These are phyloP conservation scores for Scenedesmus sp. DNA, from an alignment of 163 green algal species.

Conservation along the genomic window DNA sequence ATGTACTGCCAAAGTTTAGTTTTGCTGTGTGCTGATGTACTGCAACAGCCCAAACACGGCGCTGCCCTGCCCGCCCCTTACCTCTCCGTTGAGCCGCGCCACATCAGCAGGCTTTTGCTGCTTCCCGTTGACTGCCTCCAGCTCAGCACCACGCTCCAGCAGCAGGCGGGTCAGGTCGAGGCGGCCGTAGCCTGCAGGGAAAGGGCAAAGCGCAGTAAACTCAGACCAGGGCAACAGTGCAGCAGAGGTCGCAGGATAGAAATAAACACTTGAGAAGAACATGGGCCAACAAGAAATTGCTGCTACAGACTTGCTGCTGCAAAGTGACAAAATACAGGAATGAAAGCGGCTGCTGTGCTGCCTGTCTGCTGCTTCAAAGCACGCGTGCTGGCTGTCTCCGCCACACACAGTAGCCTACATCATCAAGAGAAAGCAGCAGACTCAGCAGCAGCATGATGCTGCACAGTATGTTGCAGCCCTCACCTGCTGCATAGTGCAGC, in stretches of 20 bases:
- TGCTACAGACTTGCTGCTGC: background rate
- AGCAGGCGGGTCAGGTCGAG: constrained; percentile 74
- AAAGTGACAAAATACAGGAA: background rate
- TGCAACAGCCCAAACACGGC: background rate
- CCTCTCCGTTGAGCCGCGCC: constrained; percentile 78
- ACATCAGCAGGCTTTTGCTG: constrained; percentile 76
- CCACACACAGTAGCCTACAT: too few relatives aligned
- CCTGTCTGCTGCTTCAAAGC: too few relatives aligned
- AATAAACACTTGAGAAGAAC: background rate
- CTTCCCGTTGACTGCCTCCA: constrained; percentile 67
- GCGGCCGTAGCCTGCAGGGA: constrained; percentile 74
- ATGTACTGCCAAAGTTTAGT: background rate
- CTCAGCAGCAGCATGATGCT: background rate
- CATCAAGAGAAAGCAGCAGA: background rate
- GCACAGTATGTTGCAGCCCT: background rate
- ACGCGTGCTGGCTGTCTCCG: background rate
- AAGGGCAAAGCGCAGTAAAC: background rate
- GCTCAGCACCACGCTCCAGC: constrained; percentile 68
- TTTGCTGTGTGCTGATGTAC: background rate
- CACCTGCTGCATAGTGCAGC: constrained; percentile 90
- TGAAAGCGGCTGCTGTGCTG: background rate
- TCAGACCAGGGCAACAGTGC: background rate
- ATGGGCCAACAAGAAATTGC: background rate
- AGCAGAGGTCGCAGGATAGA: background rate
- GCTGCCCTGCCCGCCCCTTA: background rate